Evolutionary conservation across 495 filamentous ascomycete species (phyloP).

Genomic region (Mytilinidion resinicola): DNA sequence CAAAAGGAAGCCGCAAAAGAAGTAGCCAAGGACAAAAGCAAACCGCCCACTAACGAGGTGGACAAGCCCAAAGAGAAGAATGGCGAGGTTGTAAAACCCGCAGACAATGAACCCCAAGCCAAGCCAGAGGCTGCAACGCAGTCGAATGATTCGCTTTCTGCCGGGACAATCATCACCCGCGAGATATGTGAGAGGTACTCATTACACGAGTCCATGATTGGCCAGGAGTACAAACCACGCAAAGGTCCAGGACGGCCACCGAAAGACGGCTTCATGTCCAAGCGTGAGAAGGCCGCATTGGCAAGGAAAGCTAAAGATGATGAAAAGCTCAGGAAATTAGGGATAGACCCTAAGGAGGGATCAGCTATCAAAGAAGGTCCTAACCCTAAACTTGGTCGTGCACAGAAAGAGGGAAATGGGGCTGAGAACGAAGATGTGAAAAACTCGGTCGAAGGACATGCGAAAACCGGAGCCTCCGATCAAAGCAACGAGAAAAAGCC

Average conservation of each 20-base stretch:
- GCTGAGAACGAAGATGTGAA: constrained; percentile 7
- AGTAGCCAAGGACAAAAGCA: constrained; percentile 3
- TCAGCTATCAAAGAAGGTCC: not conserved
- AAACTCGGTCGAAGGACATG: not conserved
- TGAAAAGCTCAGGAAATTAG: constrained; percentile 38
- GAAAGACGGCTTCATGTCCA: constrained; percentile 90
- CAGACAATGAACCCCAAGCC: not conserved
- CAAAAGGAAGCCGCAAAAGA: constrained; percentile 11
- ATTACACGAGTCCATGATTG: constrained; percentile 14
- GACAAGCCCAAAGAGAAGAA: constrained; percentile 11
- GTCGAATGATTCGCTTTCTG: constrained; percentile 13
- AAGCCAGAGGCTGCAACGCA: constrained; percentile 1
- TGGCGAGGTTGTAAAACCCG: not conserved
- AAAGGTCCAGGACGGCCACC: constrained; percentile 82
- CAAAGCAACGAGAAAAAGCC: constrained; percentile 52
- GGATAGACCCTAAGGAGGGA: constrained; percentile 17
- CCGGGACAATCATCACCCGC: constrained; percentile 11
- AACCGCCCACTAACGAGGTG: constrained; percentile 1
- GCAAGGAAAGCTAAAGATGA: constrained; percentile 52
- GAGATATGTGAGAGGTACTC: constrained; percentile 9
- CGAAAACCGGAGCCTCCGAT: constrained; percentile 7
- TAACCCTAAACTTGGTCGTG: constrained; percentile 8
- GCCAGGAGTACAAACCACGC: constrained; percentile 40
- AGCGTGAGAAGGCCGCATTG: constrained; percentile 64
- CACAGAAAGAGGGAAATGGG: constrained; percentile 21